Base-by-base conservation (phyloP, 2,329 filamentous ascomycete genomes). In the Aspergillus pseudoviridinutans region DNA sequence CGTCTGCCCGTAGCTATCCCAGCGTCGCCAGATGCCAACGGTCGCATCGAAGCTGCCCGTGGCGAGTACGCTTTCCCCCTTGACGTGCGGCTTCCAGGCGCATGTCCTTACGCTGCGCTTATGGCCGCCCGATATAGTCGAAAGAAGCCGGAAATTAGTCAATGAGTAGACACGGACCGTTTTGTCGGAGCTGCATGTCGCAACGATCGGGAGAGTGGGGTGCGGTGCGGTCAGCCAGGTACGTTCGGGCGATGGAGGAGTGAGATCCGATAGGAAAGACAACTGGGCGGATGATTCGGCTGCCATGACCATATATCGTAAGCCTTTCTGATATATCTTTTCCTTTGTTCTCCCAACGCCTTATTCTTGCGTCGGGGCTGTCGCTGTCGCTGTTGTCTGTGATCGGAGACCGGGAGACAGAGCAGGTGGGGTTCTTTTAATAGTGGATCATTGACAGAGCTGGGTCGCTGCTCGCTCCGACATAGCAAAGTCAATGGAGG, bases 31-130 rank as follows among this genome's bases (percentile, higher is more conserved):
- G 66, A 90, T 84, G 9, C 92, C 94, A 1, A 93, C 92, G 1
- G 90, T 95, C 17, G 91, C 88, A 74, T 99, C 94, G 71, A 99
- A 99, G 72, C 89, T 94, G 3, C 91, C 94, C 0, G 92, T 96
- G 4, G 93, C 92, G 17, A 97, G 83, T 49, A 93, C 91, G 56
- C 90, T 87, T 70, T 87, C 85, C 22, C 80, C 82, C 14, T 82
- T 77, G 47, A 84, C 76, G 59, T 82, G 82, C 0, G 92, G 92
- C 76, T 96, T 96, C 94, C 94, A 99, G 41, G 91, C 87, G 22
- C 87, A 86, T 51, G 86, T 86, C 55, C 94, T 86, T n/a, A 99
- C 87, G 66, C 89, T 94, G 56, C 94, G 89, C 66, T 91, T 90
- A 77, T 99, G 94, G 7, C 93, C 94, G 59, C 92, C 92, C 7